phyloP scores from a whole-genome alignment of 306 rosid species.

The Sicyos edulis region DNA sequence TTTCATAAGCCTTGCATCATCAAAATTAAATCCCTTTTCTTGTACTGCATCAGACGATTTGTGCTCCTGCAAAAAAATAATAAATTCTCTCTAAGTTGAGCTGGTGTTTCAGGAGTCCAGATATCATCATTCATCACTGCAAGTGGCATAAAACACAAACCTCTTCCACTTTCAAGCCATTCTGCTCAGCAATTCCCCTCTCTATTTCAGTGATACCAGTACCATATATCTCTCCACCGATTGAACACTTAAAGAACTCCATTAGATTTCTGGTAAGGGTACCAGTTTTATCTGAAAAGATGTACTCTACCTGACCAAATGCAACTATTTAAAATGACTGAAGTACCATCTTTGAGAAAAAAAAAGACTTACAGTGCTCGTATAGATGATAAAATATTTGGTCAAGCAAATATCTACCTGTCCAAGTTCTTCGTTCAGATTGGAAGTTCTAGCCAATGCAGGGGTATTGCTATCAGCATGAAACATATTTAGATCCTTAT shows the following conservation, averaged over 20 bases:
- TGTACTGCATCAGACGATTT: constrained; percentile 44
- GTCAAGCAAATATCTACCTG: constrained; percentile 48
- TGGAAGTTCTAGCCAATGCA: constrained; percentile 95
- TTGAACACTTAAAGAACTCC: constrained; percentile 99
- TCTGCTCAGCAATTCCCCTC: constrained; percentile 70
- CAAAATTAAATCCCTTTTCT: constrained; percentile 92
- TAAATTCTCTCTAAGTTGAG: not conserved
- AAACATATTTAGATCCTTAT: constrained; percentile 86
- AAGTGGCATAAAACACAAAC: constrained; percentile 13
- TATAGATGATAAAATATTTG: not conserved
- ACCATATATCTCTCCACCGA: constrained; percentile 89
- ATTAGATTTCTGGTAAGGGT: constrained; percentile 90
- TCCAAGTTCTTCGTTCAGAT: constrained; percentile 97
- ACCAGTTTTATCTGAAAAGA: constrained; percentile 98
- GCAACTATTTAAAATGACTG: constrained; percentile 19
- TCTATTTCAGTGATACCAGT: constrained; percentile 91
- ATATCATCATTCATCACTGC: not conserved
- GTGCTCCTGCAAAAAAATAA: constrained; percentile 35
- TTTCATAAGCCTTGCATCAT: constrained; percentile 75
- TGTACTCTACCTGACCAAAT: constrained; percentile 79
- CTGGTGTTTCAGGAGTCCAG: constrained; percentile 9
- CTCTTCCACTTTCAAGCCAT: constrained; percentile 58
- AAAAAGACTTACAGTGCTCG: not conserved
- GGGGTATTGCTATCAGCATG: constrained; percentile 87
- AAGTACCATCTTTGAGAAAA: constrained; percentile 13